A percentile compares a stretch with the other conserved stretches of the same genome.
These are phyloP conservation scores for Solanum hybrid DNA, from an alignment of 305 asterid genomes.

Conservation along the genomic window DNA sequence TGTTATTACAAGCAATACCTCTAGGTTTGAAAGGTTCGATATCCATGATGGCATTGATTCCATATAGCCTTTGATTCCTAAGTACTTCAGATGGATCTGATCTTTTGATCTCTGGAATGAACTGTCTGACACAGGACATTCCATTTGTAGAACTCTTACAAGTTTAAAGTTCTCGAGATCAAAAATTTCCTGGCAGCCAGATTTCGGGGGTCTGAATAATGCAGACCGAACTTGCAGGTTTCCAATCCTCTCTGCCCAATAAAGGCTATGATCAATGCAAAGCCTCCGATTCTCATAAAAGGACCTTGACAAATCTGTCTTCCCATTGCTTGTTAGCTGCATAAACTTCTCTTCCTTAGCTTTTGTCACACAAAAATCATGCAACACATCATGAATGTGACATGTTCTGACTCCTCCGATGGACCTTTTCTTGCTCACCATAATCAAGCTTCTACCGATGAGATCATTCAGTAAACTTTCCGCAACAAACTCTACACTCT, in stretches of 20 bases:
- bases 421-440: not conserved
- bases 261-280: conserved; percentile 1
- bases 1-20: not conserved
- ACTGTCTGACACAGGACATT: not conserved
- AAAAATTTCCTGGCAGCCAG: not conserved
- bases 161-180: conserved; percentile 8
- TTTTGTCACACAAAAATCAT: conserved; percentile 11
- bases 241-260: not conserved
- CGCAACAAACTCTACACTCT: not conserved
- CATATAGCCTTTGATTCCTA: not conserved
- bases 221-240: conserved; percentile 5
- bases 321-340: not conserved
- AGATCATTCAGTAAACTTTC: too few species aligned
- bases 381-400: conserved; percentile 12
- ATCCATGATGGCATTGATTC: not conserved
- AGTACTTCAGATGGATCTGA: conserved; percentile 15
- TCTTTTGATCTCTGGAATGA: not conserved
- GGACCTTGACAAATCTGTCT: not conserved
- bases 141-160: conserved; percentile 4
- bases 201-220: conserved; percentile 1
- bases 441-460: not conserved
- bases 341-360: conserved; percentile 12
- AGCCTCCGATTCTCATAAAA: conserved; percentile 1
- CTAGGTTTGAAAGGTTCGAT: conserved; percentile 1
- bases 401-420: not conserved